Percentiles rank a stretch among this genome's conserved stretches.
Conservation (phyloP, 257 asterid species). For the Fraxinus cuspidata region DNA sequence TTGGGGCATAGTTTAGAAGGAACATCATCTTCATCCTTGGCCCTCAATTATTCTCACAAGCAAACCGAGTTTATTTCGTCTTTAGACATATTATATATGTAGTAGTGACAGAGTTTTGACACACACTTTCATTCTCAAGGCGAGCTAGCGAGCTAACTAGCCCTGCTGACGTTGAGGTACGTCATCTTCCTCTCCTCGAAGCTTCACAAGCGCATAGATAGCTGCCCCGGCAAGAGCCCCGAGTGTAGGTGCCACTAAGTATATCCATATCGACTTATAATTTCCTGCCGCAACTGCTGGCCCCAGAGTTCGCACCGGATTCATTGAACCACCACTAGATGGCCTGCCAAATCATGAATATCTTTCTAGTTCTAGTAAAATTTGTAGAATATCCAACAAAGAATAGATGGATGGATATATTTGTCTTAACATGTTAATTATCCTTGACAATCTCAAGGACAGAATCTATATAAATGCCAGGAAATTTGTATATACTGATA, state of each 20-base stretch:
- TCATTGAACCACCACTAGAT: constrained; percentile 88
- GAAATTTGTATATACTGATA: background rate
- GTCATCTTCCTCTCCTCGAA: constrained; percentile 42
- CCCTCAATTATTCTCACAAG: constrained; percentile 2
- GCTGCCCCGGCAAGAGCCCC: constrained; percentile 85
- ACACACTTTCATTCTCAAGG: background rate
- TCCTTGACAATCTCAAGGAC: background rate
- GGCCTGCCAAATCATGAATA: constrained; percentile 45
- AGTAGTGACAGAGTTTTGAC: background rate
- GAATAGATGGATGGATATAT: background rate
- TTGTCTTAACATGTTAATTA: background rate
- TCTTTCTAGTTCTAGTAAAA: background rate
- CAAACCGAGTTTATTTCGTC: background rate
- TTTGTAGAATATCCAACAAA: background rate
- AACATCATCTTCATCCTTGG: background rate
- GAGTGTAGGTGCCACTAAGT: constrained; percentile 76
- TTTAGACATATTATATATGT: background rate
- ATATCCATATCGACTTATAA: constrained; percentile 80
- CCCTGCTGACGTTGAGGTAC: constrained; percentile 37
- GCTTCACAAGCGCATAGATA: constrained; percentile 55
- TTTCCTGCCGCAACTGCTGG: constrained; percentile 95
- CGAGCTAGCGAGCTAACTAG: constrained; percentile 19
- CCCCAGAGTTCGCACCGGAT: constrained; percentile 85
- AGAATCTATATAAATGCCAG: background rate
- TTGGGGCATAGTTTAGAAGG: background rate